These are phyloP conservation scores for Globisporangium paroecandrum DNA, from an alignment of 352 stramenopile genomes.

Conservation along the genomic window DNA sequence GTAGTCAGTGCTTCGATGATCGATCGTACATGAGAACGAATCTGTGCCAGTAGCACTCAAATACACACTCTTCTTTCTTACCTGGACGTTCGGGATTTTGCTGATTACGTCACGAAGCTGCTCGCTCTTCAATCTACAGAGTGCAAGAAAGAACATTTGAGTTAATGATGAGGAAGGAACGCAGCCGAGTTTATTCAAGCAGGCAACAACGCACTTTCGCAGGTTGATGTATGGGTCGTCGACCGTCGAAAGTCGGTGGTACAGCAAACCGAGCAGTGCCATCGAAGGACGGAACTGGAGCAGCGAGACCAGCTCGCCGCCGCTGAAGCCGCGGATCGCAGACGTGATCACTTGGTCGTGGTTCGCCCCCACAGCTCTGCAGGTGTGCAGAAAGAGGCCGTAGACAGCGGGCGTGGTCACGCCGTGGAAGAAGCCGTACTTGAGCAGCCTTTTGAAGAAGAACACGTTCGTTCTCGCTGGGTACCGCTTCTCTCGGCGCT, in stretches of 20 bases:
- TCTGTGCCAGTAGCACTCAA: neutral
- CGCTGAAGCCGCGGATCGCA: slow-evolving; percentile 76
- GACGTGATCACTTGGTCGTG: slow-evolving; percentile 83
- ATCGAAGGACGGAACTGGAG: slow-evolving; percentile 77
- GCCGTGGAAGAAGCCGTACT: slow-evolving; percentile 70
- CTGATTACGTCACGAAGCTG: slow-evolving; percentile 48
- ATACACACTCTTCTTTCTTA: slow-evolving; percentile 15
- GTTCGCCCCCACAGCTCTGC: slow-evolving; percentile 57
- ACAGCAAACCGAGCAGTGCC: slow-evolving; percentile 66
- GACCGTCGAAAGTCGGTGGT: slow-evolving; percentile 62
- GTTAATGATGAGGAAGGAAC: neutral
- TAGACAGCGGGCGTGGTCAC: slow-evolving; percentile 70
- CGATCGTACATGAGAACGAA: neutral
- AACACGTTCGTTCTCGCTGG: slow-evolving; percentile 59
- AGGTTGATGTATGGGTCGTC: slow-evolving; percentile 68
- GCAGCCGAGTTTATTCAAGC: neutral
- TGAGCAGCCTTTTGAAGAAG: slow-evolving; percentile 75
- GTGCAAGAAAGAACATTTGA: neutral
- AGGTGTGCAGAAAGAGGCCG: slow-evolving; percentile 69
- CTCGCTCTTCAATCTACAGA: slow-evolving; percentile 60
- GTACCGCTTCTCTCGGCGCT: slow-evolving; percentile 61
- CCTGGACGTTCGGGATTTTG: slow-evolving; percentile 53
- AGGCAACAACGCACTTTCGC: slow-evolving; percentile 42
- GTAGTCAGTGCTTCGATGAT: neutral
- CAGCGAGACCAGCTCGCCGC: slow-evolving; percentile 68